These are phyloP conservation scores for Hymenotorrendiella dingleyae DNA, from an alignment of 2,329 filamentous ascomycete genomes.

Conservation along the genomic window DNA sequence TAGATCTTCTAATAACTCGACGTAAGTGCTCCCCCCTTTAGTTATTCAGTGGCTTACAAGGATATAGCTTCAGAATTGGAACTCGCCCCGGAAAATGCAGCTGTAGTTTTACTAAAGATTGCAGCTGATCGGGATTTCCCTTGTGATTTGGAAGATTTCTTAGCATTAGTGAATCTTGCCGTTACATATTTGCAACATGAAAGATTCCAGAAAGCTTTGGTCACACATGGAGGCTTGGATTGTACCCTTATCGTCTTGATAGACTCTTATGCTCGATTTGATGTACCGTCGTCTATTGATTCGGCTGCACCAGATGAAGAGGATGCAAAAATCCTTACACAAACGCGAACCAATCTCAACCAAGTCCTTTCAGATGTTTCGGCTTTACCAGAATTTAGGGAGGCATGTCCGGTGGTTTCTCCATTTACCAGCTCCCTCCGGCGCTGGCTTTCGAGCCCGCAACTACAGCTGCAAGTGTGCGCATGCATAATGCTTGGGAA, in stretches of 20 bases:
- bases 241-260: conserved; percentile 45
- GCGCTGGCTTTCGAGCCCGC: conserved; percentile 40
- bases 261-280: conserved; percentile 41
- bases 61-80: conserved; percentile 26
- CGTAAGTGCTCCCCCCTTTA: conserved; percentile 30
- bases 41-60: conserved; percentile 4
- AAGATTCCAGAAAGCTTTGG: conserved; percentile 43
- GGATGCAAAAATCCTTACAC: conserved; percentile 44
- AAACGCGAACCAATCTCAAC: conserved; percentile 45
- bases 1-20: conserved; percentile 48
- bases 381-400: conserved; percentile 41
- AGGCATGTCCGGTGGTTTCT: conserved; percentile 38
- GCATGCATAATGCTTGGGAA: conserved; percentile 59
- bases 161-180: conserved; percentile 45
- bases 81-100: conserved; percentile 38
- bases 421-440: conserved; percentile 38
- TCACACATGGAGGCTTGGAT: conserved; percentile 32
- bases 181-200: conserved; percentile 51
- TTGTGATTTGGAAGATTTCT: conserved; percentile 49
- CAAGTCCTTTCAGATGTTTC: conserved; percentile 46
- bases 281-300: conserved; percentile 25
- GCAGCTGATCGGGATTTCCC: conserved; percentile 37
- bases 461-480: conserved; percentile 45
- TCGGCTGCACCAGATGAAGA: conserved; percentile 27
- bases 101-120: conserved; percentile 43